Percentiles rank a stretch among this genome's conserved stretches.
phyloP scores from a whole-genome alignment of 2,329 filamentous ascomycete genomes.

The Aureobasidium sp. region DNA sequence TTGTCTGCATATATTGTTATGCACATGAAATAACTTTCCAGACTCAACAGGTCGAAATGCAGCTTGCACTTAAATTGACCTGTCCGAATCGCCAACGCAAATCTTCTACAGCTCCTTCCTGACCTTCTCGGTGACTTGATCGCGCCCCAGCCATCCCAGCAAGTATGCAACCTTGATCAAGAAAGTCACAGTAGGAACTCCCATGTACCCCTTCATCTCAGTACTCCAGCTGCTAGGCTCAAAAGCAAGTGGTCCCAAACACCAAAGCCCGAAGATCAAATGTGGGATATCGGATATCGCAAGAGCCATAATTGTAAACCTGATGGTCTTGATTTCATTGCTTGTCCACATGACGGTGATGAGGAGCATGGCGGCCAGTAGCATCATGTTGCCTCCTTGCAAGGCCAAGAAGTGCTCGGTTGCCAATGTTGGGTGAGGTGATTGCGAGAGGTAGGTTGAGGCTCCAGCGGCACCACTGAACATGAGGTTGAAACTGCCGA shows the following conservation, averaged over 20 bases:
- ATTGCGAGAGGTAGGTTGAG: slow-evolving; percentile 5
- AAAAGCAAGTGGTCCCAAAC: slow-evolving; percentile 4
- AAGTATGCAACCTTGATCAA: slow-evolving; percentile 2
- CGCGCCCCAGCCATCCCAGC: not conserved
- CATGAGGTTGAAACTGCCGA: slow-evolving; percentile 1
- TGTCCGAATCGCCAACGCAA: not conserved
- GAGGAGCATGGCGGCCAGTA: not conserved
- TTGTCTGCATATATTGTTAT: not conserved
- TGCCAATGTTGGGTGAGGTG: not conserved
- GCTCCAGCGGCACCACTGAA: not conserved
- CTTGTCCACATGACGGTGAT: slow-evolving; percentile 6
- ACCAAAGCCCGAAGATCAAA: slow-evolving; percentile 1
- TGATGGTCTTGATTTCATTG: not conserved
- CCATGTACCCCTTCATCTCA: slow-evolving; percentile 7
- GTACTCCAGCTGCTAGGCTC: not conserved
- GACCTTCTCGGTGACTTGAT: not conserved
- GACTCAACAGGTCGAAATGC: not conserved
- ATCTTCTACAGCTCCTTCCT: not conserved
- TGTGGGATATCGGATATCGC: slow-evolving; percentile 2
- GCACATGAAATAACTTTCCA: not conserved
- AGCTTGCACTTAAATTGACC: not conserved
- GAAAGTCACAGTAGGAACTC: slow-evolving; percentile 2
- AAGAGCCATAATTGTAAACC: slow-evolving; percentile 3
- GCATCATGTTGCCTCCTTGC: slow-evolving; percentile 7
- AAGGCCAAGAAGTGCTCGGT: slow-evolving; percentile 1